Evolutionary conservation across 345 rosid genomes (phyloP), one percentile per base, ranked within the genome.

Genomic region (Brassica napus): DNA sequence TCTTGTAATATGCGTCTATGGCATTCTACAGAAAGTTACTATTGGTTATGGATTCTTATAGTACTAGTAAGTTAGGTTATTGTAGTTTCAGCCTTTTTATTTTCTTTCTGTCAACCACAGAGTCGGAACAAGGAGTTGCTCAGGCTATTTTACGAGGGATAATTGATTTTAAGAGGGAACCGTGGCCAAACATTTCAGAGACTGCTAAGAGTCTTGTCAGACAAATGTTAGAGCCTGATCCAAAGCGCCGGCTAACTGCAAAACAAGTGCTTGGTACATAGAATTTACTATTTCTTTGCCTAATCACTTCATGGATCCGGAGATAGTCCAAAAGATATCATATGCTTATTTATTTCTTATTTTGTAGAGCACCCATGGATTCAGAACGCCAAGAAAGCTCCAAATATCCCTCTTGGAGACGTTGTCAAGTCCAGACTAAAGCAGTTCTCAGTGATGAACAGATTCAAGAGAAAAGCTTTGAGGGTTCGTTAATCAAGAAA

Each of bases 101-200:
- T 47, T 12, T 49, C 59, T 54, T 65, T 70, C 72, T 23, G 0
- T 28, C 31, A 57, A 65, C 39, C 52, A 83, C 92, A 96, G 99
- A 96, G 82, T 93, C 98, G 34, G 99, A 96, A 83, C 99, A 96
- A 88, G 99, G 99, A 71, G 99, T 96, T 82, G 99, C 99, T 12
- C 99, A 96, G 80, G 98, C 99, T 82, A 96, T 96, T 80, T 84
- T 96, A 80, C 98, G 97, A 0, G 99, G 99, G 74, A 42, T 85
- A 68, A 96, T 96, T 83, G 99, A 96, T 86, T 96, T 96, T 74
- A 93, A 96, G 82, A 86, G 98, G 84, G 99, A 96, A 76, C 98
- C 99, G 30, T 96, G 99, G 99, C 99, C 99, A 81, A 91, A 88
- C 82, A 83, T 96, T 82, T 96, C 99, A 1, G 99, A 93, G 24